Evolutionary conservation across 257 asterid genomes (phyloP).

Genomic region (Solanum paucissectum): DNA sequence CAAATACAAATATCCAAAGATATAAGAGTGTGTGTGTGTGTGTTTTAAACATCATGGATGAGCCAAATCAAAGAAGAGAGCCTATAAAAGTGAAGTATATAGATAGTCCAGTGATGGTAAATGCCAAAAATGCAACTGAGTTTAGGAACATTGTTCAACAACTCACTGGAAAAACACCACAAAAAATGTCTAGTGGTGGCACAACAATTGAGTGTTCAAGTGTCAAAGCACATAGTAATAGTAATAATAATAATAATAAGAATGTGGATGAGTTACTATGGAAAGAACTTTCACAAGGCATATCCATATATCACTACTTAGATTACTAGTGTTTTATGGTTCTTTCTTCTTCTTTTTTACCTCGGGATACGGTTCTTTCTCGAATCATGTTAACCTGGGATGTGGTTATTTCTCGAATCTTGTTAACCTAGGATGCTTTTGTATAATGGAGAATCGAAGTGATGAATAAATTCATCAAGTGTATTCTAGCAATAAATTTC

Average conservation of each 20-base stretch:
- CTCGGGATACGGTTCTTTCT: not conserved
- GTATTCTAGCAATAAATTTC: not conserved
- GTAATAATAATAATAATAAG: not conserved
- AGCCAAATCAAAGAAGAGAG: not conserved
- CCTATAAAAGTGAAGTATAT: constrained; percentile 20
- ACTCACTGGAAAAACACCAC: constrained; percentile 18
- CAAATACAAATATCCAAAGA: not conserved
- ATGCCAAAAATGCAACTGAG: constrained; percentile 17
- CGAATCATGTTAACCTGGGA: too few relatives aligned
- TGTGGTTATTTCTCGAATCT: too few relatives aligned
- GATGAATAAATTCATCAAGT: not conserved
- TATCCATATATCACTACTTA: not conserved
- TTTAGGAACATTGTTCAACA: constrained; percentile 25
- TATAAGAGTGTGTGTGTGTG: not conserved
- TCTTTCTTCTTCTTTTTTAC: not conserved
- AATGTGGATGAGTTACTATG: not conserved
- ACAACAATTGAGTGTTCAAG: not conserved
- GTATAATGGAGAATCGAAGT: not conserved
- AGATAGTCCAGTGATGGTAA: constrained; percentile 17
- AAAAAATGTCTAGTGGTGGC: not conserved
- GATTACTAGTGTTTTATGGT: not conserved
- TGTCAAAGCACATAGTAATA: not conserved
- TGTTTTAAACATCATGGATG: not conserved
- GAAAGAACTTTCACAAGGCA: not conserved
- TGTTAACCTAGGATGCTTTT: not conserved